Evolutionary conservation across 345 rosid species (phyloP), one percentile per base, ranked within the genome.

Genomic region (Eucalyptus leucophloia): DNA sequence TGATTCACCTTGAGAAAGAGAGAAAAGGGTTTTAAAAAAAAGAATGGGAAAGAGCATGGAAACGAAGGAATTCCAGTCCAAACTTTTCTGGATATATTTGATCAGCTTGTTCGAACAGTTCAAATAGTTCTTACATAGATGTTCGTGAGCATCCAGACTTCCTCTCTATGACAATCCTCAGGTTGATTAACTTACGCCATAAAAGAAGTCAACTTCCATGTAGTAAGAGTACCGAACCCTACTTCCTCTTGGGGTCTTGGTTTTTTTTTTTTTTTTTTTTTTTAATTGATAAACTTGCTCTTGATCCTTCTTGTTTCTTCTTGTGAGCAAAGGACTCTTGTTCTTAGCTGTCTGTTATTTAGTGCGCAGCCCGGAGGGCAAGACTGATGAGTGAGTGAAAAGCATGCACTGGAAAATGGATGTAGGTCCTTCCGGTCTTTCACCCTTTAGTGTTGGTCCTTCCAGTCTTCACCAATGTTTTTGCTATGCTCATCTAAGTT

Each of bases 231-330:
- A 40, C 13, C 47, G 44, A 40, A 12, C 85, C 24, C 30, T 21
- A 3, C 83, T 77, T 1, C 47, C 9, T 21, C 83, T 21, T 40
- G 28, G 30, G 45, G 28, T 37, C 28, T 23, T 56, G 30, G 26
- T 4, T 10, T 56, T 2, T 23, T 54, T 2, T 21, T 4, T 9
- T 23, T 2, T 9, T 23, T 23, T 9, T 56, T 23, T 0, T 23
- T 9, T 56, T 23, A 0, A 0, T 51, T 24, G 19, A n/a, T 28
- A 3, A 60, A 28, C 32, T 60, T 60, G 32, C 16, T 28, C 67
- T 60, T 28, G 67, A 8, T 65, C 19, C 37, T 72, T 72, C 45
- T 77, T 3, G 83, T 2, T 77, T 77, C 45, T 77, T 77, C 83
- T 77, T 18, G 47, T 7, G 83, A 10, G 45, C 83, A 21, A 42